Base-by-base conservation (phyloP, 2,329 filamentous ascomycete genomes). In the Aureobasidium vineae region DNA sequence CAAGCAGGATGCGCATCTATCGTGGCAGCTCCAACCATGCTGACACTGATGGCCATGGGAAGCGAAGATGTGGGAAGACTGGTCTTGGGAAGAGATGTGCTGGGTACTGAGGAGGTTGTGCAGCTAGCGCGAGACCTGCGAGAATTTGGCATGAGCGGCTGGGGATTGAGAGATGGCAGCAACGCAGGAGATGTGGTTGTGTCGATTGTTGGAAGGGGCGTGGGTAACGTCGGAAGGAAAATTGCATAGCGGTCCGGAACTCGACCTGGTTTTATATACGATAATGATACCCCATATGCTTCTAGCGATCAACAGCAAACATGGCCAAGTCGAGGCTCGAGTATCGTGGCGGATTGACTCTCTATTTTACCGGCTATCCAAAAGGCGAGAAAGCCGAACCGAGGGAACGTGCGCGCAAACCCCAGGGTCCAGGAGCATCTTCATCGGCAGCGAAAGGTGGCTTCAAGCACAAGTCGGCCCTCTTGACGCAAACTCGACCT, bases 21-120 rank as follows among this genome's bases (percentile, higher is more conserved):
- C 16, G 84, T 89, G 3, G 90, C 91, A 2, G 88, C 88, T 5
- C 82, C 86, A 3, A 94, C 89, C 0, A 84, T 97, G 70, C 78
- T 99, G 63, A 90, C 88, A 21, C 82, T 99, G 69, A 99, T 99
- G 95, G 92, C 93, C 40, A 98, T 99, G 95, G 95, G 95, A 0
- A 91, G 90, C 0, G 95, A 98, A 76, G 95, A 99, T 77, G 92
- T 99, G 16, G 95, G 95, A 5, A 85, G 95, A 67, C 77, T 99
- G 70, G 86, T 91, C 69, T 76, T 99, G 67, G 92, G 93, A 38
- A 88, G 87, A 72, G 90, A 94, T 54, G 87, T 97, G 0, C 79
- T 98, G 53, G 93, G 88, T 0, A 90, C 88, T 2, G 91, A 97
- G 75, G 89, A 91, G 68, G 82, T 92, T 63, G 85, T 99, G 66